Percentiles rank a stretch among this genome's conserved stretches.
phyloP scores from a whole-genome alignment of 768 basidiomycete genomes.

The Heimioporus sp. region DNA sequence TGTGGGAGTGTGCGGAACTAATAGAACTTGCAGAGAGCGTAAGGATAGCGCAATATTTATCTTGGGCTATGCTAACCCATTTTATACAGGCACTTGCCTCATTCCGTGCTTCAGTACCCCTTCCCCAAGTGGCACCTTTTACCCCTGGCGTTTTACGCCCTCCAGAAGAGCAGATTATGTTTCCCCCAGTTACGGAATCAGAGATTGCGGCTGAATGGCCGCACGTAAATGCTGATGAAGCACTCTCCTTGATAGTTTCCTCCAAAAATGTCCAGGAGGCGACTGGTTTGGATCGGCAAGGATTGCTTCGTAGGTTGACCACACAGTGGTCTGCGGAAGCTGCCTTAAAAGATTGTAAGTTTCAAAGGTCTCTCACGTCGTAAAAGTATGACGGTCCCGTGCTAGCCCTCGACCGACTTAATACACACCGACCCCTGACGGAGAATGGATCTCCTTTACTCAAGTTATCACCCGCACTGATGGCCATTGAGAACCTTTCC shows the following conservation, averaged over 20 bases:
- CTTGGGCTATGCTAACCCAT: constrained; percentile 8
- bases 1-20: constrained; percentile 66
- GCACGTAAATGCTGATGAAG: constrained; percentile 51
- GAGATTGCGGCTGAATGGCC: constrained; percentile 25
- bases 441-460: constrained; percentile 74
- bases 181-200: constrained; percentile 32
- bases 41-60: constrained; percentile 20
- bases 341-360: constrained; percentile 76
- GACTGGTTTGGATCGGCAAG: constrained; percentile 59
- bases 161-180: constrained; percentile 43
- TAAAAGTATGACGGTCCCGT: constrained; percentile 5
- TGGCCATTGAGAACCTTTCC: constrained; percentile 90
- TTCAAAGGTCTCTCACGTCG: constrained; percentile 6
- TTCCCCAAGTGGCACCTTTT: constrained; percentile 36
- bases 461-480: constrained; percentile 80
- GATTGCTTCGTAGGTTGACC: constrained; percentile 52
- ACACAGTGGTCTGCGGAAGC: constrained; percentile 70
- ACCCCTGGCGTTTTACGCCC: constrained; percentile 43
- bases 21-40: constrained; percentile 57
- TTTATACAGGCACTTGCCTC: constrained; percentile 44
- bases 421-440: constrained; percentile 57
- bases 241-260: constrained; percentile 55
- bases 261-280: constrained; percentile 56
- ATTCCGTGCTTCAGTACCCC: constrained; percentile 35
- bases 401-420: constrained; percentile 54